Evolutionary conservation across 164 flowering plant species (phyloP), one percentile per base, ranked within the genome.

Genomic region (Protea cynaroides): DNA sequence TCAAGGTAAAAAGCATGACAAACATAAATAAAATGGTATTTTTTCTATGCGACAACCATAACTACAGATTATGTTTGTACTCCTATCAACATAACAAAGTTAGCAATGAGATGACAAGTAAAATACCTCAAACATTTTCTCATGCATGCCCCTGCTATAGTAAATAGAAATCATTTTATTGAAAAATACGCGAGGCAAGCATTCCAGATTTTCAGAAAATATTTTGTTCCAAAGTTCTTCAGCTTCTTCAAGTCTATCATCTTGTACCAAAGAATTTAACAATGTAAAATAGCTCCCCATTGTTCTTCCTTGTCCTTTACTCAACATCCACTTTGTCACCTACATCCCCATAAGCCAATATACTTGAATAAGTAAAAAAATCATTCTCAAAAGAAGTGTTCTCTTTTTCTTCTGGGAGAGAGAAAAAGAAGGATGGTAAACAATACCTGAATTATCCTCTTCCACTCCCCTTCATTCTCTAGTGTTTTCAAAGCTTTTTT

Each of bases 251-350:
- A 92, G 76, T 74, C 98, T 82, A 8, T 71, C 93, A 76, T 92
- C 96, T 63, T 86, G 87, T 25, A 84, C 86, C 52, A 92, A 81
- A 53, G 98, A 96, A 80, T 83, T 88, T 46, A 90, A 63, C 58
- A 90, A 71, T 4, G 79, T 79, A 72, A 67, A 85, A 69, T 90
- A 88, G 55, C 86, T 90, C 57, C 96, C 96, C 95, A 83, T 89
- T 65, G 98, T 92, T 78, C 81, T 84, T 29, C 98, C 96, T 79
- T 92, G 98, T 49, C 98, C 98, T 81, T 92, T 92, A 78, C 92
- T 92, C 58, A 92, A 55, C 96, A 92, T 92, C 98, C 98, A 92
- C 72, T 92, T 92, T 14, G 88, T 79, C 71, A 92, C 84, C 98
- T 92, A 68, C 53, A 73, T 34, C 22, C 64, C 53, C 29, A 64